Evolutionary conservation across 257 asterid genomes (phyloP).

Genomic region (Craterostigma plantagineum): DNA sequence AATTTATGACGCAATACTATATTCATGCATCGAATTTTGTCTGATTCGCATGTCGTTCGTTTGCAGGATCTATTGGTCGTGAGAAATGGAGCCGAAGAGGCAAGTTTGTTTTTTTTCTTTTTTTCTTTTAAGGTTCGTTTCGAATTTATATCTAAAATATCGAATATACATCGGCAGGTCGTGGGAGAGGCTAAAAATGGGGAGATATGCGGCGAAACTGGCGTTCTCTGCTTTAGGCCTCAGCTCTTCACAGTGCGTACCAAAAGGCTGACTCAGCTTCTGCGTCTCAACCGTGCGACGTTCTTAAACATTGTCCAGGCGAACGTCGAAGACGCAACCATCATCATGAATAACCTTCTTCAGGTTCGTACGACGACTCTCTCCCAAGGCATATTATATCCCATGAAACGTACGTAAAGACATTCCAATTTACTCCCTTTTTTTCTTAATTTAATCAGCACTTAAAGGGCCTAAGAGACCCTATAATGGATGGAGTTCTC

Average conservation of each 20-base stretch:
- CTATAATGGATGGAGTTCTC: slow-evolving; percentile 79
- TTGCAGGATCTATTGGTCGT: slow-evolving; percentile 32
- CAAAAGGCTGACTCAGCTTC: slow-evolving; percentile 51
- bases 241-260: slow-evolving; percentile 85
- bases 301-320: slow-evolving; percentile 75
- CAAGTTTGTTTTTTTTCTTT: too few species aligned
- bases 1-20: too few species aligned
- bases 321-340: slow-evolving; percentile 72
- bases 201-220: slow-evolving; percentile 83
- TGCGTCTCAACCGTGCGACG: slow-evolving; percentile 60
- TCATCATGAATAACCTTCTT: slow-evolving; percentile 78
- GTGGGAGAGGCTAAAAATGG: slow-evolving; percentile 73
- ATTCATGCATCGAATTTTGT: too few species aligned
- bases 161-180: too few species aligned
- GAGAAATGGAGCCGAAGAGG: slow-evolving; percentile 44
- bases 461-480: slow-evolving; percentile 57
- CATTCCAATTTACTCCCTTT: too few species aligned
- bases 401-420: too few species aligned
- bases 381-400: too few species aligned
- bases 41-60: too few species aligned
- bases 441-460: slow-evolving; percentile 27
- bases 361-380: slow-evolving; percentile 50
- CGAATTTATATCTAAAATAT: too few species aligned
- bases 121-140: too few species aligned
- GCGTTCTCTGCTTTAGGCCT: slow-evolving; percentile 79